Evolutionary conservation across 1,284 basidiomycete genomes (phyloP).

Genomic region (Fomitopsis betulina): DNA sequence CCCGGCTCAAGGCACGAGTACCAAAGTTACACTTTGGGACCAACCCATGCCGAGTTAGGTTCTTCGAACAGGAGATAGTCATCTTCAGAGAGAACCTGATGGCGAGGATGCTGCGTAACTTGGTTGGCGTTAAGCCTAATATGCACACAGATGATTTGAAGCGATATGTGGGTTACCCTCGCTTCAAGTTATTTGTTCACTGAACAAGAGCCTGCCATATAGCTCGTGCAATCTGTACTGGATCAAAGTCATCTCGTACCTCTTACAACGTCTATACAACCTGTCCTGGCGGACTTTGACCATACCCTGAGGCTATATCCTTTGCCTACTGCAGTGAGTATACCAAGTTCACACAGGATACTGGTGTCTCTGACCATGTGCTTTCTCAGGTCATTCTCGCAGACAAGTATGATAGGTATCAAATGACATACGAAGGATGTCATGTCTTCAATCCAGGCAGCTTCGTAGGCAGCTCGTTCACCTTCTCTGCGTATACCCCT

Average conservation of each 20-base stretch:
- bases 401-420: slow-evolving; percentile 95
- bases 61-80: slow-evolving; percentile 95
- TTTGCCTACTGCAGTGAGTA: slow-evolving; percentile 82
- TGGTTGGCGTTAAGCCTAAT: slow-evolving; percentile 81
- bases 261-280: slow-evolving; percentile 79
- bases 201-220: neutral
- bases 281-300: slow-evolving; percentile 89
- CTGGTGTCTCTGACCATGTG: slow-evolving; percentile 5
- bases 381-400: slow-evolving; percentile 80
- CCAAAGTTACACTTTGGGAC: slow-evolving; percentile 81
- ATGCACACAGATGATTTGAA: slow-evolving; percentile 76
- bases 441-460: slow-evolving; percentile 98
- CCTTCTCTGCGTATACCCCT: slow-evolving; percentile 88
- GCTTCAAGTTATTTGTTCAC: neutral
- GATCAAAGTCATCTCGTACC: slow-evolving; percentile 93
- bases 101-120: slow-evolving; percentile 90
- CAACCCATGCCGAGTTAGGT: slow-evolving; percentile 94
- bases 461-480: slow-evolving; percentile 75
- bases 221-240: slow-evolving; percentile 92
- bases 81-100: slow-evolving; percentile 92
- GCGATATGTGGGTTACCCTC: slow-evolving; percentile 65
- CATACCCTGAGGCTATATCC: slow-evolving; percentile 93
- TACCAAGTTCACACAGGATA: neutral
- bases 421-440: slow-evolving; percentile 96
- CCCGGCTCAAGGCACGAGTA: slow-evolving; percentile 65